Evolutionary conservation across 305 asterid species (phyloP).

Genomic region (Stenogyne calaminthoides): DNA sequence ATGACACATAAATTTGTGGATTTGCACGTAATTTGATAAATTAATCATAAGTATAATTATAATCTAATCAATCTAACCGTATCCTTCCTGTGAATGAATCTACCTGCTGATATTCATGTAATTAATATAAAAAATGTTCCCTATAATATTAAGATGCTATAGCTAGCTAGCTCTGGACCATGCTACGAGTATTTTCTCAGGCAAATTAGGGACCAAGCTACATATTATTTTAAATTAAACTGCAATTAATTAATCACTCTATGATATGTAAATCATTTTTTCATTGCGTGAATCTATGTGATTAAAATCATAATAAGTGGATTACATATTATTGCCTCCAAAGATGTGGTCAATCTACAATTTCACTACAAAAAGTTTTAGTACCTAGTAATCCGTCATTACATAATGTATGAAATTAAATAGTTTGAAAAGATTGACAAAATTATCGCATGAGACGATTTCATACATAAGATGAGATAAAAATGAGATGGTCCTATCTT

Average conservation of each 20-base stretch:
- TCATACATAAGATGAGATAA: too few relatives aligned
- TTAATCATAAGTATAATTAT: constrained; percentile 5
- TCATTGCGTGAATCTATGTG: background rate
- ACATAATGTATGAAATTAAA: too few relatives aligned
- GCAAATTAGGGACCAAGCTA: constrained; percentile 19
- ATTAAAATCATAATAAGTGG: too few relatives aligned
- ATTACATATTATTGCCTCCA: too few relatives aligned
- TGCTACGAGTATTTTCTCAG: background rate
- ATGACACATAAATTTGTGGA: background rate
- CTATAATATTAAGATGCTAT: constrained; percentile 5
- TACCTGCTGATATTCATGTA: background rate
- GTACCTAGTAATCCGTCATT: too few relatives aligned
- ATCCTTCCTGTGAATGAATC: background rate
- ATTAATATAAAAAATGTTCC: background rate
- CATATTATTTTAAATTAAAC: background rate
- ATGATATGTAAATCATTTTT: background rate
- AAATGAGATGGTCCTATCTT: too few relatives aligned
- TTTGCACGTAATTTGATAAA: constrained; percentile 2
- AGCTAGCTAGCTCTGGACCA: constrained; percentile 29
- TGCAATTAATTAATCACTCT: background rate
- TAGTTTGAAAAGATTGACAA: too few relatives aligned
- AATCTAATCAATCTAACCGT: background rate
- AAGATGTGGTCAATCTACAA: too few relatives aligned
- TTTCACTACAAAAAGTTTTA: too few relatives aligned
- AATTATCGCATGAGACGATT: too few relatives aligned